Evolutionary conservation across 257 asterid genomes (phyloP).

Genomic region (Leonotis leonurus): DNA sequence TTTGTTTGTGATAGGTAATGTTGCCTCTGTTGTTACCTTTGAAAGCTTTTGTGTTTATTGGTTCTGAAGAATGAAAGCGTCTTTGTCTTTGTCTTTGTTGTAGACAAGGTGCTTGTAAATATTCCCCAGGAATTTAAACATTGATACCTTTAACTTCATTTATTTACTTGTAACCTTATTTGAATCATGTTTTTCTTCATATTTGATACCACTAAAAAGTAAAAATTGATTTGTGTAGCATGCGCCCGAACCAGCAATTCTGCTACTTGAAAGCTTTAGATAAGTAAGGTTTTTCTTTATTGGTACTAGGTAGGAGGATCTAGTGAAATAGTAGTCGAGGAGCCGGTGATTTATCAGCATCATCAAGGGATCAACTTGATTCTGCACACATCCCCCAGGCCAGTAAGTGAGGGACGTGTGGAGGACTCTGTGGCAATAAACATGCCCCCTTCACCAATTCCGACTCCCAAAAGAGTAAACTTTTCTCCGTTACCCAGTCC

Average conservation of each 20-base stretch:
- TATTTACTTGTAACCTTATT: neutral
- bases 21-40: neutral
- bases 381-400: conserved; percentile 39
- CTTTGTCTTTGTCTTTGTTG: neutral
- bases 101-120: neutral
- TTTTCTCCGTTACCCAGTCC: conserved; percentile 92
- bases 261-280: neutral
- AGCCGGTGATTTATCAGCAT: conserved; percentile 22
- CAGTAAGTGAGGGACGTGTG: conserved; percentile 22
- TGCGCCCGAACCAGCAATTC: neutral
- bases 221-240: neutral
- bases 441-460: conserved; percentile 56
- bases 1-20: neutral
- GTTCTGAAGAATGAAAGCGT: neutral
- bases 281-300: neutral
- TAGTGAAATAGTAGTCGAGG: conserved; percentile 72
- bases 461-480: conserved; percentile 61
- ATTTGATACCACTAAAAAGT: no score
- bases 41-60: neutral
- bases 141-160: neutral
- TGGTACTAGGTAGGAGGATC: conserved; percentile 43
- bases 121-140: neutral
- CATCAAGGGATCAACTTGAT: conserved; percentile 19
- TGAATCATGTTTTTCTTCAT: neutral
- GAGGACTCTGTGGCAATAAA: conserved; percentile 50